Conservation (phyloP, 306 rosid species). For the Oemleria cerasiformis region DNA sequence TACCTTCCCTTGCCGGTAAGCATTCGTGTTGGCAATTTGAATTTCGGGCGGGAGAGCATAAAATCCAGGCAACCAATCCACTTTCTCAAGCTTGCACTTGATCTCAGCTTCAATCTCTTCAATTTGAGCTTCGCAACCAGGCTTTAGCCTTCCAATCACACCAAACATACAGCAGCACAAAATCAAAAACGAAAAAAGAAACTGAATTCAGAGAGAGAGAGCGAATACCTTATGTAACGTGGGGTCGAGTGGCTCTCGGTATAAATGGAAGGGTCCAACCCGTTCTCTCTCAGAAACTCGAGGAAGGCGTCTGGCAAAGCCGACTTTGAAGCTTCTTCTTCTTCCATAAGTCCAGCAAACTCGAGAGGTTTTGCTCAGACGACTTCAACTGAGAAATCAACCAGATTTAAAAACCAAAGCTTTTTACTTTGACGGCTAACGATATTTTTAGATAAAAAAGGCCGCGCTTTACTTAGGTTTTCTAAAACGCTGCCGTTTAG, state of each 20-base stretch:
- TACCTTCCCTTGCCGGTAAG: conserved; percentile 77
- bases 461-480: background rate
- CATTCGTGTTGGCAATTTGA: conserved; percentile 64
- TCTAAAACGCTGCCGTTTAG: background rate
- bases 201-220: background rate
- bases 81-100: conserved; percentile 53
- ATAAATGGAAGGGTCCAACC: conserved; percentile 69
- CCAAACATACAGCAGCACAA: background rate
- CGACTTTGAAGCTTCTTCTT: conserved; percentile 30
- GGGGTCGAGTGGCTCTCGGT: conserved; percentile 62
- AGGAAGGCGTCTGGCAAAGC: conserved; percentile 63
- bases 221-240: conserved; percentile 66
- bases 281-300: conserved; percentile 58
- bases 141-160: conserved; percentile 54
- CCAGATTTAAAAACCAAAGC: background rate
- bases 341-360: conserved; percentile 21
- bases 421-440: background rate
- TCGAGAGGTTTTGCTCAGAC: background rate
- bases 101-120: conserved; percentile 68
- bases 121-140: conserved; percentile 57
- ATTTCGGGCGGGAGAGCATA: conserved; percentile 63
- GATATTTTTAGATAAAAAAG: background rate
- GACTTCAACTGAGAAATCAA: background rate
- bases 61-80: conserved; percentile 71
- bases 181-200: background rate